A percentile compares a stretch with the other conserved stretches of the same genome.
phyloP scores from a whole-genome alignment of 2,329 filamentous ascomycete genomes.

The Pestalotiopsis sp. region DNA sequence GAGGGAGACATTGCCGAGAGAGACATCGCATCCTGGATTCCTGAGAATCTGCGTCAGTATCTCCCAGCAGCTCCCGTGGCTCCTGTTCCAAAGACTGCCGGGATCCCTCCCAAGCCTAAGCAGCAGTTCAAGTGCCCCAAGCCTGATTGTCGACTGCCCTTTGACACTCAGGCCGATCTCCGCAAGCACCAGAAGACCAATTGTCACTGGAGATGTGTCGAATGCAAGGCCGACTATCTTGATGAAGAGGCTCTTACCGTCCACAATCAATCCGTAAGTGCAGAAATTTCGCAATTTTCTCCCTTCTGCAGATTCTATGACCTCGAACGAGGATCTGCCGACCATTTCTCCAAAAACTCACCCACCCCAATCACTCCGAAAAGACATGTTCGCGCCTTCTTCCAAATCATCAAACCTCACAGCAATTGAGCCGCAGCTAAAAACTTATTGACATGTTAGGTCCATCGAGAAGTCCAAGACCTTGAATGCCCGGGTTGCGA shows the following conservation, averaged over 20 bases:
- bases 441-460: not conserved
- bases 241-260: not conserved
- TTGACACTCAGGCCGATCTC: not conserved
- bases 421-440: not conserved
- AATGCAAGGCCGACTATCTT: not conserved
- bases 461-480: constrained; percentile 38
- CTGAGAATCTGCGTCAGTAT: too few species aligned
- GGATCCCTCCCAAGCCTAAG: not conserved
- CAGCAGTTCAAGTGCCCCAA: not conserved
- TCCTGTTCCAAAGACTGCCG: not conserved
- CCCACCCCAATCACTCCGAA: too few species aligned
- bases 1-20: too few species aligned
- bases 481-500: constrained; percentile 49
- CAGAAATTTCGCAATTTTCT: not conserved
- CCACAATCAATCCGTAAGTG: not conserved
- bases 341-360: too few species aligned
- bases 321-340: too few species aligned
- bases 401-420: too few species aligned
- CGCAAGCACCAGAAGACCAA: not conserved
- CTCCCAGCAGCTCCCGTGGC: too few species aligned
- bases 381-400: too few species aligned
- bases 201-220: not conserved
- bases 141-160: not conserved
- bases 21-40: too few species aligned
- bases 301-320: not conserved